Conservation (phyloP, 805 yeast genomes). For the Isabelozyma heimii region DNA sequence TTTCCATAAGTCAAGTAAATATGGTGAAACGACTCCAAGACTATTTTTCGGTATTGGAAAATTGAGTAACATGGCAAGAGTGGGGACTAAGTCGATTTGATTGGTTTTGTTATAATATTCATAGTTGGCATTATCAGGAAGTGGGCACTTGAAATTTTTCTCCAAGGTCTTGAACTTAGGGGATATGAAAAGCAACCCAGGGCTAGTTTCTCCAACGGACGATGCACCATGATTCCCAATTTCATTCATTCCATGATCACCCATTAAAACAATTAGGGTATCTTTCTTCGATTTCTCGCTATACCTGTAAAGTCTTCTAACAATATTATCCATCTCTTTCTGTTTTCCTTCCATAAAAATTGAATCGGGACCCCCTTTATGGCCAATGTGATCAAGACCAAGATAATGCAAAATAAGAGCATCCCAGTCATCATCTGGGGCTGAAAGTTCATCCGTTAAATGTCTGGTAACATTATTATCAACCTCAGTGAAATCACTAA, state of each 20-base stretch:
- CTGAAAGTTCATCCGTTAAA: conserved; percentile 54
- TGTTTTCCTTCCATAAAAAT: conserved; percentile 80
- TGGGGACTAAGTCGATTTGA: conserved; percentile 75
- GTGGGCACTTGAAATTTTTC: conserved; percentile 32
- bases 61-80: conserved; percentile 58
- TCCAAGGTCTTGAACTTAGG: conserved; percentile 44
- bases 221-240: conserved; percentile 97
- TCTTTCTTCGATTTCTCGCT: conserved; percentile 14
- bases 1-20: conserved; percentile 54
- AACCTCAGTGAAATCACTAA: conserved; percentile 91
- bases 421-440: conserved; percentile 61
- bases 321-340: conserved; percentile 75
- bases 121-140: conserved; percentile 41
- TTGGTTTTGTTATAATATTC: conserved; percentile 52
- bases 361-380: conserved; percentile 89
- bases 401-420: conserved; percentile 83
- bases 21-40: conserved; percentile 67
- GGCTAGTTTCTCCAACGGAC: conserved; percentile 84
- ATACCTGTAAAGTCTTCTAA: conserved; percentile 47
- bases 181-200: conserved; percentile 73
- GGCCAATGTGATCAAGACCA: conserved; percentile 97
- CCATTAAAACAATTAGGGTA: conserved; percentile 73
- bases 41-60: conserved; percentile 69
- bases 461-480: conserved; percentile 93
- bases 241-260: conserved; percentile 97